Evolutionary conservation across 768 basidiomycete genomes (phyloP), one percentile per base, ranked within the genome.

Genomic region (Omphalotus guepiniiformis): DNA sequence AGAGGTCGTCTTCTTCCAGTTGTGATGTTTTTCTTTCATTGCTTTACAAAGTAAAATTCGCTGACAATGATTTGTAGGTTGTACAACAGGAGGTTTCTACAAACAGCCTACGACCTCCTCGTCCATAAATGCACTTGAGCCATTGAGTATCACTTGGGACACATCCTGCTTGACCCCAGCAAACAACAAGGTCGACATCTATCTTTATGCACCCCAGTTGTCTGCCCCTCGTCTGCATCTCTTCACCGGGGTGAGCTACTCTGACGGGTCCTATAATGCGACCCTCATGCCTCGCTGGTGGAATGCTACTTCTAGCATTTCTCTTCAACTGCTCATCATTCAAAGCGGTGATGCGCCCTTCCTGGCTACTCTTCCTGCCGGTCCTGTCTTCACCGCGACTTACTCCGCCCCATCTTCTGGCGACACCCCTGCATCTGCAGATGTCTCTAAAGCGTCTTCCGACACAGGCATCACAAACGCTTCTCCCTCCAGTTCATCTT

Each of bases 341-440:
- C 54, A 74, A 1, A 55, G 71, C 6, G 76, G 75, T 19, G 51
- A 68, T 4, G 73, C 77, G 2, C 63, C 74, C 3, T 83, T 82
- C 69, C 59, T 77, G 21, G 67, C 72, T 41, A 63, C 69, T 34
- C 62, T 80, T 30, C 79, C 83, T 21, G 80, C 81, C 6, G 87
- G 83, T 0, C 88, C 88, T 36, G 62, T 88, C 47, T 82, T 88
- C 57, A 79, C 70, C 8, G 83, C 81, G 0, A 85, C 80, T 1
- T 85, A 82, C 62, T 61, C 70, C 3, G 52, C 70, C 1, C 66
- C 76, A 0, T 52, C 69, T 5, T 57, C 64, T 3, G 76, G 75
- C 6, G 49, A 61, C 9, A 55, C 66, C 4, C 67, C 75, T 3
- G 56, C 69, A 2, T 58, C 62, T 3, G 73, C 79, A 1, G 71